Conservation (phyloP, 2,329 filamentous ascomycete genomes). For the Thermochaetoides dissita region DNA sequence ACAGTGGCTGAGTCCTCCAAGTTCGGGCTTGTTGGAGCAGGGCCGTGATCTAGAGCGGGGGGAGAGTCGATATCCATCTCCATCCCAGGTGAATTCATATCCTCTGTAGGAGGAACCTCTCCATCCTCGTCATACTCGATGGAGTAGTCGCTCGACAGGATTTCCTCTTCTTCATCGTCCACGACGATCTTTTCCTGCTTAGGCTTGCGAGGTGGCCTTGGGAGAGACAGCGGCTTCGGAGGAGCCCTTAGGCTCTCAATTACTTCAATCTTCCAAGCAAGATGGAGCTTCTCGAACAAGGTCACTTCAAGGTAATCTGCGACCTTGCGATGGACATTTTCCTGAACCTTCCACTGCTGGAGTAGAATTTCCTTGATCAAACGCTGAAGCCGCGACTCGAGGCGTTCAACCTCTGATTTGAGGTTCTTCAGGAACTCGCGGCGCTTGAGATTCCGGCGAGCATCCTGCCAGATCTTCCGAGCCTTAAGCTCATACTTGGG, state of each 20-base stretch:
- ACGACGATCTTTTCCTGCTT: slow-evolving; percentile 25
- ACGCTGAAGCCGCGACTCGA: slow-evolving; percentile 40
- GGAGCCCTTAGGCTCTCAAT: slow-evolving; percentile 29
- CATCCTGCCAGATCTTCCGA: slow-evolving; percentile 45
- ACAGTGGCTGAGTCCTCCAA: not conserved
- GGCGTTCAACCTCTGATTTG: slow-evolving; percentile 3
- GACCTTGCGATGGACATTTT: slow-evolving; percentile 41
- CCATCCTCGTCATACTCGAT: slow-evolving; percentile 27
- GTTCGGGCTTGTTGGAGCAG: not conserved
- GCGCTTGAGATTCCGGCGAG: slow-evolving; percentile 30
- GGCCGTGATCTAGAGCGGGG: not conserved
- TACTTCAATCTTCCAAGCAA: slow-evolving; percentile 34
- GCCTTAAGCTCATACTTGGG: slow-evolving; percentile 43
- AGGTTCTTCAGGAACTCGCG: slow-evolving; percentile 24
- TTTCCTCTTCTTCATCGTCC: slow-evolving; percentile 30
- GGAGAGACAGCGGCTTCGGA: slow-evolving; percentile 20
- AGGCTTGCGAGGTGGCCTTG: slow-evolving; percentile 14
- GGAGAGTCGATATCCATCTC: slow-evolving; percentile 9
- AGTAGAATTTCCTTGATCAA: slow-evolving; percentile 37
- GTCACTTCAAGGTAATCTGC: slow-evolving; percentile 44
- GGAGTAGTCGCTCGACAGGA: slow-evolving; percentile 40
- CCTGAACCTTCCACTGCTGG: slow-evolving; percentile 36
- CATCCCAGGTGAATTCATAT: too few species aligned
- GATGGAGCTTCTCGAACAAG: slow-evolving; percentile 45
- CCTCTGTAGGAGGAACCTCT: too few species aligned